Evolutionary conservation across 1,284 basidiomycete species (phyloP).

Genomic region (Ustilago cynodontis): DNA sequence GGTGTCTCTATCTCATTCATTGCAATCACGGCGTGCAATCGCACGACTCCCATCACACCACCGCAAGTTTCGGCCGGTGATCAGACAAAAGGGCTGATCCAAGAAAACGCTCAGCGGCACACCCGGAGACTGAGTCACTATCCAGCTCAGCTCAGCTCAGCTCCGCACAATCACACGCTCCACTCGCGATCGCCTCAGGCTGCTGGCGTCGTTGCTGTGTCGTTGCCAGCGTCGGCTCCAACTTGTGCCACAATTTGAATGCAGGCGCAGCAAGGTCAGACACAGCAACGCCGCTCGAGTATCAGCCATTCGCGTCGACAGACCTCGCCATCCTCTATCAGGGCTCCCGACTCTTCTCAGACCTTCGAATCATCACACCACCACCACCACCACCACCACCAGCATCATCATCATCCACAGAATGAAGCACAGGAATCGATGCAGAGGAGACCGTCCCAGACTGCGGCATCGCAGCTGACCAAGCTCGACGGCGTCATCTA

Average conservation of each 20-base stretch:
- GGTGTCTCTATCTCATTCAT: background rate
- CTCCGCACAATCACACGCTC: background rate
- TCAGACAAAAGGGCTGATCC: background rate
- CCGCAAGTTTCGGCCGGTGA: background rate
- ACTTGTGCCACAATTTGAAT: slow-evolving; percentile 29
- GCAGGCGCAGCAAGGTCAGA: slow-evolving; percentile 29
- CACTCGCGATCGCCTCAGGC: background rate
- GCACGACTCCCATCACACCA: background rate
- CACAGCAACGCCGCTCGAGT: slow-evolving; percentile 21
- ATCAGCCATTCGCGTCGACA: slow-evolving; percentile 18
- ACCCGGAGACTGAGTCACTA: background rate
- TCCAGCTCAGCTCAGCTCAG: background rate
- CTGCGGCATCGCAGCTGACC: slow-evolving; percentile 27
- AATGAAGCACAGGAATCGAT: slow-evolving; percentile 23
- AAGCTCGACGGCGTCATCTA: slow-evolving; percentile 58
- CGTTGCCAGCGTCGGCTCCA: slow-evolving; percentile 18
- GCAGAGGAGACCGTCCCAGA: slow-evolving; percentile 23
- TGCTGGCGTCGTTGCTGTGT: slow-evolving; percentile 29
- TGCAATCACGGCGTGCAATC: background rate
- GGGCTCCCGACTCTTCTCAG: slow-evolving; percentile 17
- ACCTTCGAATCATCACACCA: slow-evolving; percentile 17
- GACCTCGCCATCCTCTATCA: slow-evolving; percentile 30
- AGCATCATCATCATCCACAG: background rate
- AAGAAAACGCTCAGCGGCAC: background rate
- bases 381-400: slow-evolving; percentile 1